Conservation (phyloP, 176 grass and related monocot genomes). For the Phoenix roebelenii region DNA sequence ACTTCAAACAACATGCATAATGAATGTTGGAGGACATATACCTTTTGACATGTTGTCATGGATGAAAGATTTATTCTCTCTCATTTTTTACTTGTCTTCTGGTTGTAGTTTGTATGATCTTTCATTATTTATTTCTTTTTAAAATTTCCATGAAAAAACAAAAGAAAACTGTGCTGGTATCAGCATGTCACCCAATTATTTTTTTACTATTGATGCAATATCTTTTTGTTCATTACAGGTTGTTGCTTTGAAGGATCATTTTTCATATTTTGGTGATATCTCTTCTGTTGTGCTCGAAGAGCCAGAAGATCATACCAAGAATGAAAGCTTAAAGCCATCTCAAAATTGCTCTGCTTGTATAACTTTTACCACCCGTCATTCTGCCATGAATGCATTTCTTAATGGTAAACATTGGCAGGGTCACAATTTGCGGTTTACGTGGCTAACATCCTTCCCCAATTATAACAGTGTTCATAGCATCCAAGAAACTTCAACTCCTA, state of each 20-base stretch:
- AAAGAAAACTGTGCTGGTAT: too few relatives aligned
- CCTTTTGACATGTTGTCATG: too few relatives aligned
- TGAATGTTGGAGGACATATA: too few relatives aligned
- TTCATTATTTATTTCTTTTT: too few relatives aligned
- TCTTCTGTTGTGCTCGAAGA: conserved; percentile 69
- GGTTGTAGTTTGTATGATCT: too few relatives aligned
- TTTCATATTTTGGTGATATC: conserved; percentile 73
- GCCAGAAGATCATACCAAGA: conserved; percentile 38
- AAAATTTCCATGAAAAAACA: too few relatives aligned
- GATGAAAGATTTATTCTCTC: too few relatives aligned
- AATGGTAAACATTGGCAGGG: conserved; percentile 68
- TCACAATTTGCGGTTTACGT: conserved; percentile 64
- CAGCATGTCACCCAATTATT: too few relatives aligned
- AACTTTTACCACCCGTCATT: conserved; percentile 55
- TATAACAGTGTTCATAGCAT: conserved; percentile 25
- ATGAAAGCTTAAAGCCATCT: conserved; percentile 43
- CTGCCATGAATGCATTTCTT: conserved; percentile 80
- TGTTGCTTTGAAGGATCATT: conserved; percentile 72
- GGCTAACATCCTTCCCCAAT: conserved; percentile 52
- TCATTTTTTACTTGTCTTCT: too few relatives aligned
- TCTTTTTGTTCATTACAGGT: conserved; percentile 39
- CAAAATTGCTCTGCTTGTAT: conserved; percentile 58
- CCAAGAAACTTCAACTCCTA: conserved; percentile 23
- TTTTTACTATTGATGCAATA: too few relatives aligned
- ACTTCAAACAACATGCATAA: too few relatives aligned